These are phyloP conservation scores for Chlorophyllum brunneum DNA, from an alignment of 768 basidiomycete genomes.

Conservation along the genomic window DNA sequence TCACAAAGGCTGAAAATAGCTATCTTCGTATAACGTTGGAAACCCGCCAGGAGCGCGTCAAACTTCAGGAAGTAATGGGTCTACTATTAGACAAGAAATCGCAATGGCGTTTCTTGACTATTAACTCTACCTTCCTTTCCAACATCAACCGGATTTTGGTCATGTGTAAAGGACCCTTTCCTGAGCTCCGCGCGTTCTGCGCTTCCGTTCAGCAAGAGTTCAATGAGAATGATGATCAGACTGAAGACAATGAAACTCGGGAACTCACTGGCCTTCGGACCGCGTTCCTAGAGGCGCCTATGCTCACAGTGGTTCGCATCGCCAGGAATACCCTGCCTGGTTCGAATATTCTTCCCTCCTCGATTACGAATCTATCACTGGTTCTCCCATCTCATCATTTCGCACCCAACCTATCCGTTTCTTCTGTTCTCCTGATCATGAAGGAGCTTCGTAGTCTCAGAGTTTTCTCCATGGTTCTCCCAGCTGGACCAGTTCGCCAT, in stretches of 20 bases:
- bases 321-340: constrained; percentile 32
- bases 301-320: constrained; percentile 29
- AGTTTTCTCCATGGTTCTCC: constrained; percentile 35
- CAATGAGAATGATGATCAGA: constrained; percentile 16
- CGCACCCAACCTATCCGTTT: constrained; percentile 16
- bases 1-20: constrained; percentile 39
- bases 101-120: constrained; percentile 42
- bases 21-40: constrained; percentile 44
- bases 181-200: constrained; percentile 30
- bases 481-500: constrained; percentile 23
- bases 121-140: constrained; percentile 33
- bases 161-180: constrained; percentile 30
- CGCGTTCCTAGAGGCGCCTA: constrained; percentile 30
- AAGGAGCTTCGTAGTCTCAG: constrained; percentile 37
- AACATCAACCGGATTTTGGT: constrained; percentile 37
- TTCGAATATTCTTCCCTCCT: constrained; percentile 27
- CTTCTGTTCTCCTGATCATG: constrained; percentile 28
- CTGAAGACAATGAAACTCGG: constrained; percentile 16
- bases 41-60: constrained; percentile 25
- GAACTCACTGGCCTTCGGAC: constrained; percentile 25
- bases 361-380: constrained; percentile 31
- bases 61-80: constrained; percentile 32
- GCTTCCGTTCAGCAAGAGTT: constrained; percentile 29
- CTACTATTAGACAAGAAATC: constrained; percentile 34
- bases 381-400: constrained; percentile 23